Conservation (phyloP, 805 yeast species). For the Millerozyma acaciae region DNA sequence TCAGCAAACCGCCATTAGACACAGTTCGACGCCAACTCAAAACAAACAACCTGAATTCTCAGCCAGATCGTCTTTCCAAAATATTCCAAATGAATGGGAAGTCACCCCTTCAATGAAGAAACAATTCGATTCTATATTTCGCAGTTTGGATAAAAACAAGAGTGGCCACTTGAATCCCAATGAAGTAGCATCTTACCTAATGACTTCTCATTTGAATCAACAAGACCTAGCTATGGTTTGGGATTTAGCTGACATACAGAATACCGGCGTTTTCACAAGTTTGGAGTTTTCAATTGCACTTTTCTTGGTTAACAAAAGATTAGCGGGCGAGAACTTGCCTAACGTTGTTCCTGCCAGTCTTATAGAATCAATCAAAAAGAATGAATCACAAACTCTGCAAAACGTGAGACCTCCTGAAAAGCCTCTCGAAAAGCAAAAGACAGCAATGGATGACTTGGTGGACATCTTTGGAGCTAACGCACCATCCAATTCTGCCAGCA, state of each 20-base stretch:
- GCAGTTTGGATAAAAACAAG: conserved; percentile 64
- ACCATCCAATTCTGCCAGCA: conserved; percentile 12
- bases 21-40: conserved; percentile 8
- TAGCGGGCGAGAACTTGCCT: conserved; percentile 78
- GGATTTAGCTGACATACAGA: conserved; percentile 91
- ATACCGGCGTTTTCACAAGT: conserved; percentile 74
- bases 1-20: conserved; percentile 33
- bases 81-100: conserved; percentile 51
- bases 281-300: conserved; percentile 90
- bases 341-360: conserved; percentile 68
- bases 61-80: conserved; percentile 13
- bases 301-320: conserved; percentile 82
- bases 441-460: conserved; percentile 64
- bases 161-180: conserved; percentile 65
- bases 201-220: conserved; percentile 82
- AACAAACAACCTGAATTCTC: conserved; percentile 7
- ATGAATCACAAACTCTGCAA: not conserved
- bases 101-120: conserved; percentile 64
- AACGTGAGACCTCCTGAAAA: not conserved
- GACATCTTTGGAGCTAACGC: conserved; percentile 40
- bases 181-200: conserved; percentile 83
- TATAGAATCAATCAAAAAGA: conserved; percentile 27
- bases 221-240: conserved; percentile 84
- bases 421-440: conserved; percentile 30
- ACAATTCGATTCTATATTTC: conserved; percentile 78